Conservation (phyloP, 2,329 filamentous ascomycete species). For the Colletotrichum neosansevieriae region DNA sequence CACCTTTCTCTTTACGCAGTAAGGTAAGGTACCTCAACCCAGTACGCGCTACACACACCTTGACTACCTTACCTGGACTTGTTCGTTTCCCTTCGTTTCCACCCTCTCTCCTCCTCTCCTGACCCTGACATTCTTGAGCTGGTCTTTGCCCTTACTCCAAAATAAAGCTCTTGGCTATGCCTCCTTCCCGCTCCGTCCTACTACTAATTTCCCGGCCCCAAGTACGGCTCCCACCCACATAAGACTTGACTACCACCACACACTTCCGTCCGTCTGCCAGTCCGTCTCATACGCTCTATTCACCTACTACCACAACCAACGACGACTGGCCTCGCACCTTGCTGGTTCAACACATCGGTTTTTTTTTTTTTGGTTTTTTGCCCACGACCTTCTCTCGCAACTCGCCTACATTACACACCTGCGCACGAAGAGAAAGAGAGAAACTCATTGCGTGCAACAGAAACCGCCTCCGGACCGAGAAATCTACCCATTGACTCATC, state of each 20-base stretch:
- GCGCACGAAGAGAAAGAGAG: not conserved
- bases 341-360: slow-evolving; percentile 11
- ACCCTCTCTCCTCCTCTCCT: slow-evolving; percentile 28
- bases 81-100: slow-evolving; percentile 41
- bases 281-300: slow-evolving; percentile 28
- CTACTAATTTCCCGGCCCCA: slow-evolving; percentile 40
- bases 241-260: slow-evolving; percentile 39
- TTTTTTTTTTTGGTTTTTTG: not conserved
- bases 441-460: slow-evolving; percentile 20
- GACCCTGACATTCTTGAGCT: slow-evolving; percentile 37
- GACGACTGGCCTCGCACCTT: slow-evolving; percentile 20
- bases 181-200: slow-evolving; percentile 39
- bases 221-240: slow-evolving; percentile 39
- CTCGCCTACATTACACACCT: not conserved
- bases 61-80: slow-evolving; percentile 24
- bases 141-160: slow-evolving; percentile 39
- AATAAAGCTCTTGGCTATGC: slow-evolving; percentile 40
- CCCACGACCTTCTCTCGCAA: slow-evolving; percentile 5
- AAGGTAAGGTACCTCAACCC: not conserved
- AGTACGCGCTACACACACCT: slow-evolving; percentile 15
- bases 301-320: slow-evolving; percentile 16
- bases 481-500: slow-evolving; percentile 32
- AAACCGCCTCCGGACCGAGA: not conserved
- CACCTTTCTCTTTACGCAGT: slow-evolving; percentile 6
- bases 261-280: slow-evolving; percentile 24